Percentiles rank a stretch among this genome's conserved stretches.
Conservation (phyloP, 257 asterid genomes). For the Penstemon eatonii region DNA sequence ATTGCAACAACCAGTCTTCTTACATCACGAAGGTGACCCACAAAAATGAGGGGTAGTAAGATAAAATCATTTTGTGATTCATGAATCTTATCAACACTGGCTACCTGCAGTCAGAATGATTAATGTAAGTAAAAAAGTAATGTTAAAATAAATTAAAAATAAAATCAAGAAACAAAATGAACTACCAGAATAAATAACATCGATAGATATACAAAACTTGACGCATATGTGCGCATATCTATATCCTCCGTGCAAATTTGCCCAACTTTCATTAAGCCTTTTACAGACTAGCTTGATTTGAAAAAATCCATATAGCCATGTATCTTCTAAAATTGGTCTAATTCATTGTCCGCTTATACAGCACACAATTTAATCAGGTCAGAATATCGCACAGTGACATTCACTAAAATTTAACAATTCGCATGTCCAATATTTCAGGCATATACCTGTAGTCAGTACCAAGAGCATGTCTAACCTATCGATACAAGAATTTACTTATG, state of each 20-base stretch:
- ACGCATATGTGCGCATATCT: not conserved
- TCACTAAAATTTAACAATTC: not conserved
- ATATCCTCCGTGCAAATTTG: not conserved
- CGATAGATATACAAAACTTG: not conserved
- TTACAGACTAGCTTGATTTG: not conserved
- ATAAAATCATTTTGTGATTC: conserved; percentile 95
- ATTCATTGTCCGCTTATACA: no score
- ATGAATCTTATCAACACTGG: conserved; percentile 98
- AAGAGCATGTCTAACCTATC: not conserved
- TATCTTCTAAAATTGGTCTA: conserved; percentile 5
- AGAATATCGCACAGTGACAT: not conserved
- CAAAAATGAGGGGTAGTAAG: conserved; percentile 85
- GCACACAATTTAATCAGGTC: not conserved
- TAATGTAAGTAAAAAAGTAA: conserved; percentile 12
- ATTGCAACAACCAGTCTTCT: conserved; percentile 97
- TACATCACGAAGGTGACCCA: conserved; percentile 98
- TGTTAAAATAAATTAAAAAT: not conserved
- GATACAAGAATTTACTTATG: no score
- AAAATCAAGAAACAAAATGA: not conserved
- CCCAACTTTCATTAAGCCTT: not conserved
- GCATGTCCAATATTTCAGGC: not conserved
- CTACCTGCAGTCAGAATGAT: conserved; percentile 51
- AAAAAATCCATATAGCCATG: conserved; percentile 2
- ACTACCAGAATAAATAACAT: conserved; percentile 6
- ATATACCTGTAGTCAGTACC: no score